Evolutionary conservation across 257 asterid species (phyloP), one percentile per base, ranked within the genome.

Genomic region (Gentiana macrophylla): DNA sequence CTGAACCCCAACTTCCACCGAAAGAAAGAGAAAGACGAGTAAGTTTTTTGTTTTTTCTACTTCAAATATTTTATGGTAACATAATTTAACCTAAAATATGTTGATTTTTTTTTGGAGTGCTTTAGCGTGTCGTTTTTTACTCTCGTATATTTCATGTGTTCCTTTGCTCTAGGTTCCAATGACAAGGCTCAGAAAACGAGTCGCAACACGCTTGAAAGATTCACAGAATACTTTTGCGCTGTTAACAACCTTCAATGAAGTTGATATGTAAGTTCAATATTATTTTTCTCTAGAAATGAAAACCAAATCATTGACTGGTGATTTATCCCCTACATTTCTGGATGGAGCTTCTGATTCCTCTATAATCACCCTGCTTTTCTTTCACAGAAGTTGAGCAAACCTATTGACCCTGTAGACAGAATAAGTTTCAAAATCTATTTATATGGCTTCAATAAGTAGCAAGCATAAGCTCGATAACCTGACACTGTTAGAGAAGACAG

Each of bases 141-240:
- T 55, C 24, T 32, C 33, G 50, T 70, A 49, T 53, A 41, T 35
- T n/a, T 46, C 7, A 37, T 56, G 37, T 65, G 35, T 65, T 49
- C 50, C 59, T 36, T 64, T 11, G 11, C 69, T 55, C 32, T 73
- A 92, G 98, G 97, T 92, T 67, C 91, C 97, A 8, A 92, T 92
- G 99, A 92, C 99, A 55, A 85, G 97, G 80, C 93, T 92, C 53
- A 79, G 99, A 70, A 88, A 92, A 72, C 62, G 99, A 61, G 95
- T 92, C 63, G 95, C 94, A 52, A 77, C 89, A 1, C 87, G 99
- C 65, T 72, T 92, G 89, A 88, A 92, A 74, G 99, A 92, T 80
- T 88, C 99, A 49, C 99, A 92, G 57, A 92, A 92, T 72, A 92
- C 99, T 57, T 92, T 83, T 75, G 99, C 99, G 12, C 57, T 88